Base-by-base conservation (phyloP, 2,329 filamentous ascomycete genomes). In the Fusarium graminum region DNA sequence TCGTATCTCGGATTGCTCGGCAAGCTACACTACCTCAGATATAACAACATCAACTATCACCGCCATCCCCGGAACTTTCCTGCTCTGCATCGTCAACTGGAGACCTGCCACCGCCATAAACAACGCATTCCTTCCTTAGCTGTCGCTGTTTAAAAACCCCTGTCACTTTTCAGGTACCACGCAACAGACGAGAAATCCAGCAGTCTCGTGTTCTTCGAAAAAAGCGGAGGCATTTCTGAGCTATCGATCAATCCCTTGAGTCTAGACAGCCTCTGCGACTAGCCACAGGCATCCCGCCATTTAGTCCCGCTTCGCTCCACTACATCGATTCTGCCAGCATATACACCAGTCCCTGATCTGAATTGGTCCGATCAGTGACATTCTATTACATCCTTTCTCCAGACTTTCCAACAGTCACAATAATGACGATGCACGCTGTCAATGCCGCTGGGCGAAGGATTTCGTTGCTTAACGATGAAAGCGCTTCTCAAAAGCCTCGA, bases 381-480 rank as follows among this genome's bases (percentile, higher is more conserved):
- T 36, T 52, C 17, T 29, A 38, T 36, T 26, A 19, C 39, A 47
- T 36, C 29, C 28, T 30, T 32, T 38, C 45, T 40, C 32, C 19
- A 36, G 44, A 44, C 39, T 41, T 63, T 32, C 16, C 22, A 42
- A 22, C 25, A 22, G 19, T 19, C 47, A 41, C 39, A 40, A 46
- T 47, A 47, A 54, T 65, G 60, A 74, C 62, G 67, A 87, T 88
- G 84, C 81, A 86, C 63, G 83, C 81, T 51, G 79, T 82, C 71
- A 83, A 88, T 75, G 84, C 86, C 41, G 79, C 82, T 40, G 86
- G 86, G 69, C 84, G 85, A 68, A 79, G 82, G 75, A 83, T 89
- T 72, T 88, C 86, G 50, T 79, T 89, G 11, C 79, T 89, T 38
- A 88, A 88, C 74, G 85, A 88, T 41, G 59, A 59, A 52, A 66